Evolutionary conservation across 2,329 filamentous ascomycete genomes (phyloP).

Genomic region (Torrubiellomyces zombiae): DNA sequence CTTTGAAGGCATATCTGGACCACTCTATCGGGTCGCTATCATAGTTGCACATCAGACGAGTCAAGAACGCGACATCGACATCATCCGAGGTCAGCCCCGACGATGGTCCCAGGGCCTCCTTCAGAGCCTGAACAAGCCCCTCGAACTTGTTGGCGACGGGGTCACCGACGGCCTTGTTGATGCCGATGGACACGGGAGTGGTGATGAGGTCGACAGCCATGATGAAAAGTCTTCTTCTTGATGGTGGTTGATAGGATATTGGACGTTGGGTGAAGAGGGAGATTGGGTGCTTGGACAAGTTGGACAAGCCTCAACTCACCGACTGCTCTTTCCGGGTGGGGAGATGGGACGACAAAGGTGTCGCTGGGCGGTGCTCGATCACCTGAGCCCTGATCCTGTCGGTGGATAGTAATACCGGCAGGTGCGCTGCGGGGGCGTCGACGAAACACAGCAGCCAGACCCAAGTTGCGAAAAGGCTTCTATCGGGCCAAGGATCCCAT

Average conservation of each 20-base stretch:
- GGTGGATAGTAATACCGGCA: conserved; percentile 14
- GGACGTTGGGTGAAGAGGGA: neutral
- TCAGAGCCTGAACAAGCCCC: conserved; percentile 55
- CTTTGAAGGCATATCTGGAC: conserved; percentile 58
- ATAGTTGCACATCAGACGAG: conserved; percentile 59
- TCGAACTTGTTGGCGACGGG: conserved; percentile 39
- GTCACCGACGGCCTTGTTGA: conserved; percentile 8
- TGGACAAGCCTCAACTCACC: conserved; percentile 6
- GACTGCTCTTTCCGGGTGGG: conserved; percentile 3
- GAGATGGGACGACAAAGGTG: conserved; percentile 1
- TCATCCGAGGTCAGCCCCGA: conserved; percentile 72
- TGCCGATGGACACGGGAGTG: conserved; percentile 8
- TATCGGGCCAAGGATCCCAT: conserved; percentile 1
- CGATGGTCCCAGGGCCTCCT: conserved; percentile 56
- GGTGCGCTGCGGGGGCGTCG: conserved; percentile 11
- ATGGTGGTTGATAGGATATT: neutral
- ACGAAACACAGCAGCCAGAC: conserved; percentile 2
- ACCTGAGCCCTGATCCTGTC: conserved; percentile 9
- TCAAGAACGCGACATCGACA: conserved; percentile 58
- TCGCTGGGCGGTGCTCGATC: conserved; percentile 8
- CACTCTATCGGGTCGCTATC: conserved; percentile 53
- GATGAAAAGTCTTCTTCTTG: conserved; percentile 7
- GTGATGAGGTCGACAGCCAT: conserved; percentile 20
- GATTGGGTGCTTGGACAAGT: too few relatives aligned
- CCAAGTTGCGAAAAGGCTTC: conserved; percentile 1